These are phyloP conservation scores for Talaromyces marneffei DNA, from an alignment of 2,329 filamentous ascomycete species.

Conservation along the genomic window DNA sequence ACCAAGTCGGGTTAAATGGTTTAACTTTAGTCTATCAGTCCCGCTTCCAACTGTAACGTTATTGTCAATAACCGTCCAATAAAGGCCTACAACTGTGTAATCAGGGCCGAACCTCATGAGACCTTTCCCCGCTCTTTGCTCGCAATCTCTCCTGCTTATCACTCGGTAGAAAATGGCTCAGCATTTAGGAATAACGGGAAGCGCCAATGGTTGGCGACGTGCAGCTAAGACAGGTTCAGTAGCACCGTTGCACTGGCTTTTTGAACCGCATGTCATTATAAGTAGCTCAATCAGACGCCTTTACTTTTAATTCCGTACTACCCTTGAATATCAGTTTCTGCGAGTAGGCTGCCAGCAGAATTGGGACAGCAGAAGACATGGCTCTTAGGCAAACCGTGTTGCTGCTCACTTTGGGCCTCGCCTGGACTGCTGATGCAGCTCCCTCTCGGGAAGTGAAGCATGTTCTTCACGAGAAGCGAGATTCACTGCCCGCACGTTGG, in stretches of 20 bases:
- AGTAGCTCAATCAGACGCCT: background rate
- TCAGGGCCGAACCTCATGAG: background rate
- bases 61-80: background rate
- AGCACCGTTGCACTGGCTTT: too few species aligned
- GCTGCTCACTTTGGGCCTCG: conserved; percentile 6
- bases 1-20: background rate
- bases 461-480: conserved; percentile 14
- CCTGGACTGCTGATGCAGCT: conserved; percentile 7
- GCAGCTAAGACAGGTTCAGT: background rate
- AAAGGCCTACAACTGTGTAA: background rate
- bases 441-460: conserved; percentile 4
- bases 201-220: background rate
- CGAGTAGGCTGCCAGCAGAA: background rate
- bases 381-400: conserved; percentile 2
- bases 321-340: background rate
- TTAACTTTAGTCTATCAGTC: background rate
- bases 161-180: background rate
- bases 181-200: background rate
- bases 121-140: conserved; percentile 4
- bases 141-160: background rate
- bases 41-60: conserved; percentile 1
- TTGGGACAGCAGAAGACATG: background rate
- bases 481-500: conserved; percentile 5
- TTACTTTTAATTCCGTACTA: background rate
- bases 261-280: background rate